Base-by-base conservation (phyloP, 768 basidiomycete genomes). In the Xerocomus potaroensis region DNA sequence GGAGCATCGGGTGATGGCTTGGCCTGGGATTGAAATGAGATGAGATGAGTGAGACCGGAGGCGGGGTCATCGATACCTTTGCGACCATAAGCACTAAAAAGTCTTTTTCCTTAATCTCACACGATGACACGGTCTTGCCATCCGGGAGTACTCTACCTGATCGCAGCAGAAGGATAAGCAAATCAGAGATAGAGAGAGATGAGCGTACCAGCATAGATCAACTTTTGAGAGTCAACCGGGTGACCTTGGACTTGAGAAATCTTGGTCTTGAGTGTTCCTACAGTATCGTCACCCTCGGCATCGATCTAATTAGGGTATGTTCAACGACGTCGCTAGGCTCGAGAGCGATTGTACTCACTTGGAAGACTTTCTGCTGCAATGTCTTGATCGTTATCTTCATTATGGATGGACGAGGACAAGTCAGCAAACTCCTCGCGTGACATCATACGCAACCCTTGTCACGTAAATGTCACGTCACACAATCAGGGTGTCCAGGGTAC, bases 71-170 rank as follows among this genome's bases (percentile, higher is more conserved):
- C 29, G 36, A 46, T 52, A 94, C 94, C 82, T 96, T 98, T 41
- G 92, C 81, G 27, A 97, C 90, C 95, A 98, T 99, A 34, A 99
- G 81, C n/a, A 99, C 96, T 50, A 98, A 72, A 72, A 99, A 99
- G 67, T 96, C 95, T 73, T 96, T 98, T 70, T 98, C 95, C 72
- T 96, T 94, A 75, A 98, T 89, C 44, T 86, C 81, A 60, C 86
- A 88, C 37, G 87, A 85, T 57, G 79, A 87, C 29, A 99, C 78
- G 2, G 86, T 87, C 73, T 93, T 94, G 48, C 82, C 80, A 65
- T 99, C 93, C 9, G 80, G 63, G 18, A 98, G 77, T 38, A 99
- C 86, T 75, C 95, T 94, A 45, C 96, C 95, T 96, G 63, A 21
- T 52, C 42, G 18, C 32, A 18, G 5, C 14, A 26, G 24, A 32